Evolutionary conservation across 768 basidiomycete genomes (phyloP), one percentile per base, ranked within the genome.

Genomic region (Termitomyces sp.): DNA sequence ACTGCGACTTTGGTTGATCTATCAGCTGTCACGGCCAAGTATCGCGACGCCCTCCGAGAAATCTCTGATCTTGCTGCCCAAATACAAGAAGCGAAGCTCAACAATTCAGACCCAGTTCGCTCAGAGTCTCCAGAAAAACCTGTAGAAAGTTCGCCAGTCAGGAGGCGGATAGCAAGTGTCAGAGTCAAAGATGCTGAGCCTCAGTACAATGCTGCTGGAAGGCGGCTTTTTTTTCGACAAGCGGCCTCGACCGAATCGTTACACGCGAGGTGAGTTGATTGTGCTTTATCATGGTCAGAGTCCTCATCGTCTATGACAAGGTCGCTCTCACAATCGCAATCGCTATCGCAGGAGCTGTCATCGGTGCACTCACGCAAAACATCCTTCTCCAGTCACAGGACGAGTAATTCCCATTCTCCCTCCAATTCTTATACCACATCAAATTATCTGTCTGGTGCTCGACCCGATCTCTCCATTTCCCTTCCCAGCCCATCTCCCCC

Each of bases 311-410:
- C 51, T 38, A 47, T 47, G 55, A 56, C 41, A 62, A 91, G 90
- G 82, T 93, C 92, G 84, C 84, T 87, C 61, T 92, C 90, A 76
- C 91, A 91, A 73, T 94, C 94, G 70, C 84, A 87, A 78, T 96
- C 94, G 80, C 86, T 96, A 64, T 95, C 94, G 77, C 94, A 98
- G 94, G 94, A 92, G 81, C 82, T 93, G 61, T 93, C 86, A 63
- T 93, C 87, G 77, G 89, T 75, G 74, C 88, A 86, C 66, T 90
- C 85, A 76, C 89, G 89, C 81, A 88, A 88, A 76, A 76, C 79
- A 64, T 92, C 91, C 53, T 82, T 81, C 62, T 91, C 89, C 62
- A 88, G 87, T 67, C 80, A 86, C 70, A 82, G 80, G 64, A 86
- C 85, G 57, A 82, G 80, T 84, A 84, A 82, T 60, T 74, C 75